Conservation (phyloP, 1,284 basidiomycete species). For the Ceratobasidium sp. region DNA sequence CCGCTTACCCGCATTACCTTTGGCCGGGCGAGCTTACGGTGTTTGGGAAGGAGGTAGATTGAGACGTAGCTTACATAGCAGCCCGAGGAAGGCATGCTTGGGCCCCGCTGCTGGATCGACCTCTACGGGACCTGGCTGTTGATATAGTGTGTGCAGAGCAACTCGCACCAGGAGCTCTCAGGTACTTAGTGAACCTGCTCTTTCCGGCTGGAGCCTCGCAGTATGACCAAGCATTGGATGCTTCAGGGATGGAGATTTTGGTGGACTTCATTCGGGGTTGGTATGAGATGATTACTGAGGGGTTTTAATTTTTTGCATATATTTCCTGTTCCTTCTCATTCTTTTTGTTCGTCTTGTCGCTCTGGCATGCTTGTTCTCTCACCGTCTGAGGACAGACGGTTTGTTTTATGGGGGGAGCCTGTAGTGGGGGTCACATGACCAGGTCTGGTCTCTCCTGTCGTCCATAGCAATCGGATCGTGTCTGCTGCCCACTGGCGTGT, state of each 20-base stretch:
- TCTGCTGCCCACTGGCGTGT: too few species aligned
- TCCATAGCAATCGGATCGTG: too few species aligned
- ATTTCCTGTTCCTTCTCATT: too few species aligned
- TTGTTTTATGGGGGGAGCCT: too few species aligned
- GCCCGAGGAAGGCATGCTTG: constrained; percentile 3
- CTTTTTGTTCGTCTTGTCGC: too few species aligned
- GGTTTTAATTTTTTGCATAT: too few species aligned
- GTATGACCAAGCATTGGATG: neutral
- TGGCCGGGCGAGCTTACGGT: neutral
- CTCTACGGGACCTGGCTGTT: neutral
- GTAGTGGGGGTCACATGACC: too few species aligned
- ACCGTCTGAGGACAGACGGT: too few species aligned
- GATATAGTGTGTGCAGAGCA: neutral
- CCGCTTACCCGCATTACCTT: neutral
- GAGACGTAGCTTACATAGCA: neutral
- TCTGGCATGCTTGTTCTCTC: too few species aligned
- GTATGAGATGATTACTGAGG: constrained; percentile 6
- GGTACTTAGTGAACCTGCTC: neutral
- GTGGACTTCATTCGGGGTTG: neutral
- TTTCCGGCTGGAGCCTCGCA: neutral
- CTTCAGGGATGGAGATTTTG: neutral
- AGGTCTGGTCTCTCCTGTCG: too few species aligned
- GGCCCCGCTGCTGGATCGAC: neutral
- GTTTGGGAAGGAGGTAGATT: neutral
- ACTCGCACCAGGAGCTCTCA: neutral